Evolutionary conservation across 441 rosid genomes (phyloP), one percentile per base, ranked within the genome.

Genomic region (California macrophylla): DNA sequence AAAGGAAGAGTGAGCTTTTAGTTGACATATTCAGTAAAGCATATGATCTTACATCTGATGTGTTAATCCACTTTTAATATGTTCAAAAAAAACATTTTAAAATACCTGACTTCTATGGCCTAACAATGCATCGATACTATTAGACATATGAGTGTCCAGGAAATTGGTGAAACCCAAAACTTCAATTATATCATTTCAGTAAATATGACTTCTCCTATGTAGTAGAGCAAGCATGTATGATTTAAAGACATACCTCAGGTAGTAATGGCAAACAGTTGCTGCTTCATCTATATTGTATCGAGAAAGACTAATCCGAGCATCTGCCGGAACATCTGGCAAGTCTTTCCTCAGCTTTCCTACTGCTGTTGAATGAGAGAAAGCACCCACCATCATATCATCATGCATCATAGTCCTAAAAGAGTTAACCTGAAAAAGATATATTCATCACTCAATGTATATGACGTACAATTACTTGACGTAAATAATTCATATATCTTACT

Each of bases 321-420:
- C 94, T 30, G 67, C 75, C 16, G 98, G 97, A 74, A 91, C 92
- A 82, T 91, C 91, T 75, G 98, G 98, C 75, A 91, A 81, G 72
- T 91, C 89, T 84, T 82, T 71, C 7, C 92, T 95, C 69, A 94
- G 86, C 78, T 91, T 94, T 50, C 98, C 97, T 23, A 90, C 96
- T 29, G 98, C 96, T n/a, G 96, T 91, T 77, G 98, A 90, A 78
- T 90, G 94, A 67, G 97, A 88, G 83, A 88, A 93, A 70, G 96
- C 90, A 69, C 96, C 96, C 56, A 91, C 88, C 96, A 93, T 93
- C 98, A 91, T 91, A 73, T 84, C 90, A 76, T 89, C 79, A 75
- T 89, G 96, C 89, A 79, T 86, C 96, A 94, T 90, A 68, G 88
- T 82, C 82, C 97, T 87, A 71, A 89, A 91, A 61, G 97, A 92